These are phyloP conservation scores for Entophlyctis luteolus DNA, from an alignment of 192 early-diverging fungal species.

Conservation along the genomic window DNA sequence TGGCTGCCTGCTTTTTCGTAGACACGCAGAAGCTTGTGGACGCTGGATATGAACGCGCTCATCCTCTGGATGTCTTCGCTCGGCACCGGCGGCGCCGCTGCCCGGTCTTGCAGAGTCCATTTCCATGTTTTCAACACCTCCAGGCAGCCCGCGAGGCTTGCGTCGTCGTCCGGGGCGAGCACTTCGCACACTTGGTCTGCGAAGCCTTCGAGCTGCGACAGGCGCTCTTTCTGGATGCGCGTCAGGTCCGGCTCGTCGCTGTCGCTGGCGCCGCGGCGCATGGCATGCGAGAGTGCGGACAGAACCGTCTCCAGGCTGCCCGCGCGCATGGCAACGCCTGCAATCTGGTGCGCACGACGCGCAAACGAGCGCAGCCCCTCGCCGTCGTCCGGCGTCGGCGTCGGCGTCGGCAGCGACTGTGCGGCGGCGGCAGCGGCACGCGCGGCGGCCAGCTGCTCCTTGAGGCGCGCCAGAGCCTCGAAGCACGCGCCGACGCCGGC, in stretches of 20 bases:
- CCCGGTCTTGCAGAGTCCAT: no score
- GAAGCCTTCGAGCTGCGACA: no score
- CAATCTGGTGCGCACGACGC: background rate
- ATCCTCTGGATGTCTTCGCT: no score
- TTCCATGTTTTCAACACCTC: conserved; percentile 6
- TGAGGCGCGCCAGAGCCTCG: background rate
- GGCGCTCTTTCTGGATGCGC: no score
- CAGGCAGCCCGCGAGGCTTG: conserved; percentile 1
- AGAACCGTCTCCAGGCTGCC: conserved; percentile 22
- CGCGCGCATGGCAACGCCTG: conserved; percentile 19
- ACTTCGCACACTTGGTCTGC: no score
- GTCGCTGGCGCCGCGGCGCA: no score
- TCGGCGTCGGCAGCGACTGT: no score
- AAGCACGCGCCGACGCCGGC: background rate
- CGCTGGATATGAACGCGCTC: conserved; percentile 13
- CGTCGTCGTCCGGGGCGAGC: no score
- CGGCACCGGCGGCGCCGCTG: no score
- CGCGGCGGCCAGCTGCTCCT: conserved; percentile 3
- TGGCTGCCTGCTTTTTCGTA: conserved; percentile 9
- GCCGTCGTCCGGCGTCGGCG: background rate
- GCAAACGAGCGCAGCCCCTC: background rate
- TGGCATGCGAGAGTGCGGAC: no score
- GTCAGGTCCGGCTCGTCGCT: no score
- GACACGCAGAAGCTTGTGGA: conserved; percentile 26
- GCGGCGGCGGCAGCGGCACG: no score